Base-by-base conservation (phyloP, 2,329 filamentous ascomycete species). In the Amesomyces nigricolor region DNA sequence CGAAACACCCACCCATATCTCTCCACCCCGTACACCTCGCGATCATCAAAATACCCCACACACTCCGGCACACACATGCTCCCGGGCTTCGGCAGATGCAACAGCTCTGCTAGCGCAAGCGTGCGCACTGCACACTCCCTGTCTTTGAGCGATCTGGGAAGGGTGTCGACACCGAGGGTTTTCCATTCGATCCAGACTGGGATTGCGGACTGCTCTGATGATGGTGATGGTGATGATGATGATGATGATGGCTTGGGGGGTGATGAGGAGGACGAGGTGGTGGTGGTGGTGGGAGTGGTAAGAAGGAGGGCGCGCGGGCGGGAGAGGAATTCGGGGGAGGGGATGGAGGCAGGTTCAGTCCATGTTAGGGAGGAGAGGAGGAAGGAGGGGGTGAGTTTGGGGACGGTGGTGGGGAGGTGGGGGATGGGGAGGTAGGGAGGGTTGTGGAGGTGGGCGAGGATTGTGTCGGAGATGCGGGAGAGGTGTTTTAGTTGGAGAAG, bases 141-240 rank as follows among this genome's bases (percentile, higher is more conserved):
- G 43, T 64, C 63, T 14, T 51, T 48, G 17, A 37, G 38, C 3
- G 59, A 62, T 26, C 48, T 47, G 1, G 57, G 42, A 0, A 52
- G 30, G 2, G 53, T 13, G 16, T 60, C 47, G 5, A 16, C 19
- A 4, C 58, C 61, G 10, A 65, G 48, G 2, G 51, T 10, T 37
- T 64, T 63, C 63, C 62, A 65, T 38, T 65, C 64, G 17, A 65
- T 47, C 64, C 64, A 65, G 5, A 65, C 64, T 8, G 58, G 56
- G 2, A 56, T 45, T 5, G 59, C 37, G 30, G 43, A 59, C 1
- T 58, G 52, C 29, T 35, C n/a, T 26, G 4, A 5, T 5, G 22
- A 26, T 26, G 22, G 22, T 6, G 22, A 26, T 19, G 17, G 3
- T 19, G 17, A 19, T 19, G 17, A 19, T 19, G 17, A 19, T 19